phyloP scores from a whole-genome alignment of 1,284 basidiomycete species.

The Trametes hirsuta region DNA sequence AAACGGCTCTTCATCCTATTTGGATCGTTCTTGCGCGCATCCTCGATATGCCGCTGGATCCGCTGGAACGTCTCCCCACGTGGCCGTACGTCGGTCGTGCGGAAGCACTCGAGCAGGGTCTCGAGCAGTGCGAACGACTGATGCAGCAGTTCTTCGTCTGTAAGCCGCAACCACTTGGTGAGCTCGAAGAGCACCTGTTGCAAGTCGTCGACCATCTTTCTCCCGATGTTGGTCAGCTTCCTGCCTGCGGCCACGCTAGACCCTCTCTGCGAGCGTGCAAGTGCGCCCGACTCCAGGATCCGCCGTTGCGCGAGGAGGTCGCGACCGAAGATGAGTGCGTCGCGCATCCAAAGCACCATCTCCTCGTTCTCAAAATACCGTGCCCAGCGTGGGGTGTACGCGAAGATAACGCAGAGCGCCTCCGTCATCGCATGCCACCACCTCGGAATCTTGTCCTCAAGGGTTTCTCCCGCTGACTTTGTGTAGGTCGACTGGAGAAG shows the following conservation, averaged over 20 bases:
- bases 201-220: constrained; percentile 77
- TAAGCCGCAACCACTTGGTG: constrained; percentile 85
- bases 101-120: constrained; percentile 74
- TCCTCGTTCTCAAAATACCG: constrained; percentile 75
- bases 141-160: constrained; percentile 86
- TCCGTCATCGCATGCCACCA: constrained; percentile 86
- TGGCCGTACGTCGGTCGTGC: constrained; percentile 55
- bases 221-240: constrained; percentile 55
- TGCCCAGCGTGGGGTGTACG: constrained; percentile 82
- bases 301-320: constrained; percentile 82
- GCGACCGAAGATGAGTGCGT: constrained; percentile 89
- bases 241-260: constrained; percentile 26
- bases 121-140: constrained; percentile 85
- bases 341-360: constrained; percentile 97
- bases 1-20: constrained; percentile 54
- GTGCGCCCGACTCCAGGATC: constrained; percentile 74
- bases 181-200: constrained; percentile 80
- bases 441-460: constrained; percentile 59
- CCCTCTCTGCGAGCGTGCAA: constrained; percentile 37
- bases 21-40: constrained; percentile 51
- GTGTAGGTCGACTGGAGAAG: constrained; percentile 63
- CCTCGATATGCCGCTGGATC: constrained; percentile 61
- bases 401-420: constrained; percentile 83
- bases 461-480: constrained; percentile 46
- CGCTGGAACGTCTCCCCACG: constrained; percentile 54